Base-by-base conservation (phyloP, 495 filamentous ascomycete species). In the Lentithecium fluviatile region DNA sequence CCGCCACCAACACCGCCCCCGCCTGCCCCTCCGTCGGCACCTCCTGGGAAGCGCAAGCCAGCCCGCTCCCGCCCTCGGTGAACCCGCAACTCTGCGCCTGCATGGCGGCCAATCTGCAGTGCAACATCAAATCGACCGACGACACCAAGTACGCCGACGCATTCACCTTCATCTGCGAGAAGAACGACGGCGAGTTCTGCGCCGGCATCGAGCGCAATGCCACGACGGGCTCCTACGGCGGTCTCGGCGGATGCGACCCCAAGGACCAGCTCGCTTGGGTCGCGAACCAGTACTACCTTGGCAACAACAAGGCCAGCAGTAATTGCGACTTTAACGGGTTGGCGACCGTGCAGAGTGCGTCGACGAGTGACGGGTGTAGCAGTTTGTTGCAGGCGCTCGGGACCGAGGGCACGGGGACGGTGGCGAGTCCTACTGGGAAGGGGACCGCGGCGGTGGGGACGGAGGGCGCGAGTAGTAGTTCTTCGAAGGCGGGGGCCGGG, bases 241-340 rank as follows among this genome's bases (percentile, higher is more conserved):
- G 88, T 6, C 95, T 90, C 76, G 82, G 84, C 71, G 94, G 95
- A 88, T 98, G 94, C 79, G 81, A 80, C 66, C 64, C 83, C 61
- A 83, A 80, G 64, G 80, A 95, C 72, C 82, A 93, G 75, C 85
- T 97, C 24, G 85, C 85, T 45, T 95, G 84, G 71, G 87, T 84
- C 26, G 79, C 96, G 60, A 86, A 96, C 76, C 74, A 80, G 60
- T 98, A 95, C 79, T 95, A 93, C 60, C 17, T 57, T n/a, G 53
- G 43, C 75, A 72, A 79, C 15, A 77, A 77, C 69, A 85, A 89
- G 58, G 69, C 72, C 40, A 67, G 75, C n/a, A 71, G 72, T 38
- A 86, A 91, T 24, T 98, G 94, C 71, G 78, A 84, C 75, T 97
- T 96, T 75, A 73, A 77, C 45, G 88, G 90, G 37, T 77, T 80